phyloP scores from a whole-genome alignment of 768 basidiomycete species.

The Udeniomyces megalosporus region DNA sequence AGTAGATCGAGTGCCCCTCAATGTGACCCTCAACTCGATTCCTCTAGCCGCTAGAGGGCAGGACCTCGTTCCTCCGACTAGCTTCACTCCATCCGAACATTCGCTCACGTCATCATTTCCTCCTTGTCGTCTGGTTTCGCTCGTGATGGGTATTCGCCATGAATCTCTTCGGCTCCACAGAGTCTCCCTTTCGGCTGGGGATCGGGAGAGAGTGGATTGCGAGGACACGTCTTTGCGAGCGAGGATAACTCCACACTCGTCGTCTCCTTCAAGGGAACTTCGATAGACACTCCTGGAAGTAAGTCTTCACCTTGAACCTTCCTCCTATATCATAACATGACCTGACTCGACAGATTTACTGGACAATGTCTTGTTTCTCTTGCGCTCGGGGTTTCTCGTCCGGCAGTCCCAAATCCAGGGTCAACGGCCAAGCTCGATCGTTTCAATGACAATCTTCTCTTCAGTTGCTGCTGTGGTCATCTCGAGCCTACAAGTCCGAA shows the following conservation, averaged over 20 bases:
- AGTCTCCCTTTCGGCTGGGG: conserved; percentile 13
- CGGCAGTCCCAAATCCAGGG: neutral
- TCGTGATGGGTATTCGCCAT: neutral
- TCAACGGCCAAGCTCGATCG: conserved; percentile 9
- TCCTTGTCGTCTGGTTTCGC: neutral
- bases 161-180: neutral
- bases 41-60: no score
- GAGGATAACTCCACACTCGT: conserved; percentile 1
- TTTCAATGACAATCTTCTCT: conserved; percentile 13
- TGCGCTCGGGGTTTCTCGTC: no score
- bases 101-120: neutral
- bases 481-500: neutral
- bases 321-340: neutral
- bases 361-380: neutral
- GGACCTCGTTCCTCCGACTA: neutral
- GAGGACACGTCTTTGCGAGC: conserved; percentile 11
- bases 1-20: neutral
- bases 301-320: neutral
- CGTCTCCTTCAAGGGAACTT: conserved; percentile 14
- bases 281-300: neutral
- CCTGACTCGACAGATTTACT: neutral
- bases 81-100: neutral
- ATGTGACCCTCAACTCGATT: neutral
- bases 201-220: neutral
- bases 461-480: conserved; percentile 11